Evolutionary conservation across 2,329 filamentous ascomycete species (phyloP).

Genomic region (Sporothrix euskadiensis): DNA sequence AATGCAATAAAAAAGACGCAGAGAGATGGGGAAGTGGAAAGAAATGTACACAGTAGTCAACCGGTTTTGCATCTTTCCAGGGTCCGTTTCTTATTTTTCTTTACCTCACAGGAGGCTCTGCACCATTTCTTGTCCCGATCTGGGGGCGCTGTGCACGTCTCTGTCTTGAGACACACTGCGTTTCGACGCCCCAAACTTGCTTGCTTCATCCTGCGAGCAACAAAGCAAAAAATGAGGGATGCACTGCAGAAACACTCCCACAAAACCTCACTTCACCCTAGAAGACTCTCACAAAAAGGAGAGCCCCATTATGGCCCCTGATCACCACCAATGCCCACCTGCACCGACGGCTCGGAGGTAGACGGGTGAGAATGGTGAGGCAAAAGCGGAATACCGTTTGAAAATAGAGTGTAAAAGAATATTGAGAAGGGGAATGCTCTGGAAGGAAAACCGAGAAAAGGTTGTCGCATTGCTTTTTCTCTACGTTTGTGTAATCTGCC

Average conservation of each 20-base stretch:
- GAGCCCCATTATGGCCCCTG: background rate
- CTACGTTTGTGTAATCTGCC: background rate
- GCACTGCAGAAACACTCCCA: background rate
- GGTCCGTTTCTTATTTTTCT: constrained; percentile 13
- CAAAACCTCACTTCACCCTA: background rate
- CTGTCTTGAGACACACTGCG: constrained; percentile 22
- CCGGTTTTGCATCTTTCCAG: constrained; percentile 20
- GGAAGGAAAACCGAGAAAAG: background rate
- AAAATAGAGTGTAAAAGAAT: background rate
- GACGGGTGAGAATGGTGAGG: background rate
- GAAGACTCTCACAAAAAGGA: background rate
- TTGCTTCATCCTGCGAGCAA: constrained; percentile 9
- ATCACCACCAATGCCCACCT: constrained; percentile 6
- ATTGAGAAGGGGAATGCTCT: background rate
- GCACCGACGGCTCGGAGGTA: constrained; percentile 3
- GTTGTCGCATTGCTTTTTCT: background rate
- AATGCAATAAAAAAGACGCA: background rate
- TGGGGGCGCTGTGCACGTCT: constrained; percentile 12
- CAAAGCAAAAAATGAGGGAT: background rate
- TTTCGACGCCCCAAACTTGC: constrained; percentile 13
- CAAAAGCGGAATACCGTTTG: background rate
- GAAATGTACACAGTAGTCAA: background rate
- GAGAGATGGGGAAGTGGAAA: background rate
- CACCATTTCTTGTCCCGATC: background rate
- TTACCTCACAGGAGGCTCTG: background rate